phyloP scores from a whole-genome alignment of 2,329 filamentous ascomycete genomes.

The Colletotrichum coccodes region DNA sequence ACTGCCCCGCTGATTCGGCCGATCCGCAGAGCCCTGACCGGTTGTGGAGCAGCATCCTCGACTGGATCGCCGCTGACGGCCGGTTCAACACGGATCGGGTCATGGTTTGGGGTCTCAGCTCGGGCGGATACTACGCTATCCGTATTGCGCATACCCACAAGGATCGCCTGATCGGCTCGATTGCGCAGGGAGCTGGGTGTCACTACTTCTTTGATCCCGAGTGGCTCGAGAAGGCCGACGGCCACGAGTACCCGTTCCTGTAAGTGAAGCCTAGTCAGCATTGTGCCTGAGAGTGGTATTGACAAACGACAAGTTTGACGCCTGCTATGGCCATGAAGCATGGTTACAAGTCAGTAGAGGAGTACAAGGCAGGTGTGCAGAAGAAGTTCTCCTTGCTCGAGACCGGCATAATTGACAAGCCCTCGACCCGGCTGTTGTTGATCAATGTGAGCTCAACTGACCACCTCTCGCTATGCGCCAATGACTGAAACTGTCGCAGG shows the following conservation, averaged over 20 bases:
- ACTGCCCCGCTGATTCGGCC: conserved; percentile 71
- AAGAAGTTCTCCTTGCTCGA: conserved; percentile 72
- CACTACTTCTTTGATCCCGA: conserved; percentile 64
- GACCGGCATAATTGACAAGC: conserved; percentile 64
- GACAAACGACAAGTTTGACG: conserved; percentile 50
- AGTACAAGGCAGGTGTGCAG: conserved; percentile 64
- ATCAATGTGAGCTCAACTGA: conserved; percentile 61
- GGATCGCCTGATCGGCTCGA: conserved; percentile 59
- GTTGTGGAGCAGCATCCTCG: conserved; percentile 69
- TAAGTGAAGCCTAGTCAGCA: conserved; percentile 39
- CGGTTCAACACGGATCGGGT: conserved; percentile 67
- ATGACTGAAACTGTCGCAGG: conserved; percentile 47
- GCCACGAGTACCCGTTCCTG: conserved; percentile 74
- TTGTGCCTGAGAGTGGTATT: neutral
- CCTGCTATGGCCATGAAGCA: conserved; percentile 70
- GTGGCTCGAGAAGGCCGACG: conserved; percentile 69
- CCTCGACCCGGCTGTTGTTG: conserved; percentile 66
- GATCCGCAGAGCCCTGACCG: conserved; percentile 70
- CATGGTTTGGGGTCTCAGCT: conserved; percentile 72
- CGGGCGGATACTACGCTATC: conserved; percentile 75
- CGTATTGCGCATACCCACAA: conserved; percentile 76
- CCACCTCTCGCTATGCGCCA: neutral
- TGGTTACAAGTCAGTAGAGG: conserved; percentile 66
- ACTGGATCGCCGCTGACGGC: conserved; percentile 63
- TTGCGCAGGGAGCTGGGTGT: conserved; percentile 68